phyloP scores from a whole-genome alignment of 495 filamentous ascomycete genomes.

The Penicillium ucsense region DNA sequence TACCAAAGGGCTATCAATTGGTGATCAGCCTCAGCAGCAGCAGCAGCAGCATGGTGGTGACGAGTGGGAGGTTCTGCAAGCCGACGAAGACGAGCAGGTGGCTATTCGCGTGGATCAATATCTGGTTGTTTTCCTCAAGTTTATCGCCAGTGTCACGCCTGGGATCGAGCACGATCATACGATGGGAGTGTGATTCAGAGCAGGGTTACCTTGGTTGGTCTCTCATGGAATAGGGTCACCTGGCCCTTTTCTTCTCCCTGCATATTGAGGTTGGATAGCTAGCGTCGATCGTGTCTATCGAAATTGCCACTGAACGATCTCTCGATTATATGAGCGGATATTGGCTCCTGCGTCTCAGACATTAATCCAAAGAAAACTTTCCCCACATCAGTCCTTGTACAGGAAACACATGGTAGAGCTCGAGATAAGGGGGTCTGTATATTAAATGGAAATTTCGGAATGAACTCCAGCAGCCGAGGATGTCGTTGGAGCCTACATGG shows the following conservation, averaged over 20 bases:
- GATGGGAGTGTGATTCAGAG: conserved; percentile 65
- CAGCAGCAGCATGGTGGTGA: conserved; percentile 60
- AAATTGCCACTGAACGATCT: too few species aligned
- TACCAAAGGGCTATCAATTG: conserved; percentile 37
- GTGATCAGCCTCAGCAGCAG: conserved; percentile 43
- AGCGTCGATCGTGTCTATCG: too few species aligned
- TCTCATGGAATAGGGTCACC: neutral
- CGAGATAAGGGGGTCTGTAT: too few species aligned
- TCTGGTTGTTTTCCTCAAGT: conserved; percentile 94
- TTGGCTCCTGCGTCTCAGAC: too few species aligned
- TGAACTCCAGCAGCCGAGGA: too few species aligned
- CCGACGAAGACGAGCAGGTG: conserved; percentile 63
- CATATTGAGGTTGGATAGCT: too few species aligned
- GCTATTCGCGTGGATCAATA: conserved; percentile 97
- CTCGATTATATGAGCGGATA: too few species aligned
- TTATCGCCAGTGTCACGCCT: conserved; percentile 93
- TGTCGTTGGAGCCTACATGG: too few species aligned
- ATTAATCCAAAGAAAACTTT: too few species aligned
- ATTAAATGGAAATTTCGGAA: too few species aligned
- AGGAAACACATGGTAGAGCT: too few species aligned
- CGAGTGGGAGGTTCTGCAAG: conserved; percentile 79
- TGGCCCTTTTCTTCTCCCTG: neutral
- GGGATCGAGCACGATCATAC: conserved; percentile 98
- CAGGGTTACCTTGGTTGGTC: neutral
- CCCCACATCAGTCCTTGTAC: too few species aligned